A percentile compares a stretch with the other conserved stretches of the same genome.
phyloP scores from a whole-genome alignment of 495 filamentous ascomycete genomes.

The Talaromyces liani region DNA sequence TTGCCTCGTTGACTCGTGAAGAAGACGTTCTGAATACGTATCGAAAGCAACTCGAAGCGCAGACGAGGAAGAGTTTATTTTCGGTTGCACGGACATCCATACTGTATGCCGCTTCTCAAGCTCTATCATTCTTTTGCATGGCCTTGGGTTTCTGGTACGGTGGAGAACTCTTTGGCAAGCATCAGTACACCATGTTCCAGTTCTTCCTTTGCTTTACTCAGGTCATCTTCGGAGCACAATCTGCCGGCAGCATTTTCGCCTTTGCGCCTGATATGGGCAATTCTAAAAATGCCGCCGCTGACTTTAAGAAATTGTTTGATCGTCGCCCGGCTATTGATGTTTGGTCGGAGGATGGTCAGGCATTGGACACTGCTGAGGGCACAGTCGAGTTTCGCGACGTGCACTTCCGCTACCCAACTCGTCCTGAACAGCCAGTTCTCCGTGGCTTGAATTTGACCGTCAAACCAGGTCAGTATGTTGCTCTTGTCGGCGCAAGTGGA shows the following conservation, averaged over 20 bases:
- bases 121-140: slow-evolving; percentile 70
- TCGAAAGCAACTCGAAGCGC: slow-evolving; percentile 54
- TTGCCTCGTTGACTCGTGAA: slow-evolving; percentile 84
- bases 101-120: slow-evolving; percentile 75
- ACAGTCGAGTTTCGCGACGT: slow-evolving; percentile 72
- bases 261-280: slow-evolving; percentile 86
- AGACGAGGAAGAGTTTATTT: slow-evolving; percentile 52
- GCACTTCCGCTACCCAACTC: slow-evolving; percentile 74
- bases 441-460: slow-evolving; percentile 65
- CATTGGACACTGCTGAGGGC: slow-evolving; percentile 51
- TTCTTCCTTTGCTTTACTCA: slow-evolving; percentile 82
- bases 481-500: slow-evolving; percentile 73
- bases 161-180: slow-evolving; percentile 63
- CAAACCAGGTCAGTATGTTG: slow-evolving; percentile 70
- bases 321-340: slow-evolving; percentile 69
- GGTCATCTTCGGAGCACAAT: slow-evolving; percentile 76
- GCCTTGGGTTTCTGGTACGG: slow-evolving; percentile 96
- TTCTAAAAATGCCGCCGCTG: slow-evolving; percentile 68
- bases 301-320: slow-evolving; percentile 74
- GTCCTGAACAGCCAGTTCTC: slow-evolving; percentile 72
- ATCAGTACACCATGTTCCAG: slow-evolving; percentile 64
- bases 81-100: slow-evolving; percentile 61
- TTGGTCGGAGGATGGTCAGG: slow-evolving; percentile 69
- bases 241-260: slow-evolving; percentile 80
- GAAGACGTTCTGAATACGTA: slow-evolving; percentile 70